Conservation (phyloP, 1,284 basidiomycete species). For the Austroboletus novae-zelandiae region DNA sequence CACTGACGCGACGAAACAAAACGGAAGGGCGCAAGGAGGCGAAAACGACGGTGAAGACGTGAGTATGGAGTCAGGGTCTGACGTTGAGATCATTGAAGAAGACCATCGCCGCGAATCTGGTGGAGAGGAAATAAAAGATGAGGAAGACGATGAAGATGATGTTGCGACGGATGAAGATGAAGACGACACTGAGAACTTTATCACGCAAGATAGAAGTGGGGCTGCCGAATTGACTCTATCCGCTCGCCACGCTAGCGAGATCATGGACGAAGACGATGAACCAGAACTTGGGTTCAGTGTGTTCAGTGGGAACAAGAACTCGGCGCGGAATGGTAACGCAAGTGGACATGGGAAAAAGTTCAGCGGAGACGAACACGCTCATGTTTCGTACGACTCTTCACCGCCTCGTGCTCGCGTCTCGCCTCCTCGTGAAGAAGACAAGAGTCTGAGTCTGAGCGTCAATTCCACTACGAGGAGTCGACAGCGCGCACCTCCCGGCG, state of each 20-base stretch:
- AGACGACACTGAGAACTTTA: conserved; percentile 18
- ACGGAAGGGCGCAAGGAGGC: conserved; percentile 2
- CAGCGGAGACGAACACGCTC: not conserved
- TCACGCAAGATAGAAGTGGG: conserved; percentile 19
- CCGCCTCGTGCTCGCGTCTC: conserved; percentile 10
- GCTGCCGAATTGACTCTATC: conserved; percentile 19
- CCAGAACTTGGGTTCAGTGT: conserved; percentile 28
- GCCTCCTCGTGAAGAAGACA: conserved; percentile 6
- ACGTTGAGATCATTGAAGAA: conserved; percentile 18
- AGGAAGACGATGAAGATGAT: not conserved
- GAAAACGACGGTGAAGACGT: conserved; percentile 20
- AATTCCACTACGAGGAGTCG: conserved; percentile 5
- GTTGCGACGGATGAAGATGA: conserved; percentile 9
- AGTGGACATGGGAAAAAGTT: not conserved
- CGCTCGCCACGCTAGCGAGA: conserved; percentile 13
- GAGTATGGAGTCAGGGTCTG: conserved; percentile 24
- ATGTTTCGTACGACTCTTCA: not conserved
- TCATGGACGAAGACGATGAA: conserved; percentile 10
- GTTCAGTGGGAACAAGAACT: conserved; percentile 20
- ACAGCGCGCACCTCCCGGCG: conserved; percentile 23
- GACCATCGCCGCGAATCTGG: conserved; percentile 1
- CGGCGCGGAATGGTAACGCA: conserved; percentile 1
- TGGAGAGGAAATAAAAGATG: not conserved
- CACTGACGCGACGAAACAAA: conserved; percentile 1
- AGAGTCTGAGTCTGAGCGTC: conserved; percentile 1